A percentile compares a stretch with the other conserved stretches of the same genome.
These are phyloP conservation scores for Senna siamea DNA, from an alignment of 306 rosid species.

Conservation along the genomic window DNA sequence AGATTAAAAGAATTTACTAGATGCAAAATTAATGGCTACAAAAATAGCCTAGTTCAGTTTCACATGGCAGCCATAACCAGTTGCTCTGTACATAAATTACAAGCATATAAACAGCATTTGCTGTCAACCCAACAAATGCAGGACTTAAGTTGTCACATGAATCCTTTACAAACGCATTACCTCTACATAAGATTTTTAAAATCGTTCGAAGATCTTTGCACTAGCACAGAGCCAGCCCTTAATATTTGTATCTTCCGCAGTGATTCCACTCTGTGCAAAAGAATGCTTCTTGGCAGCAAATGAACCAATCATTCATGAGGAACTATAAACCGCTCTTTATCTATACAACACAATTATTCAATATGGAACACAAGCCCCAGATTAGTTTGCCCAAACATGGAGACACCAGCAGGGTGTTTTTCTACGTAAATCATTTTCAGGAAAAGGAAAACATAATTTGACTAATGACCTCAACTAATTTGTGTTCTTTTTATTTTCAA, in stretches of 20 bases:
- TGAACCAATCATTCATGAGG: slow-evolving; percentile 47
- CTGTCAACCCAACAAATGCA: slow-evolving; percentile 49
- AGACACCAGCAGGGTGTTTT: slow-evolving; percentile 42
- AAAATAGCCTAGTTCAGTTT: slow-evolving; percentile 45
- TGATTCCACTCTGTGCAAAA: slow-evolving; percentile 50
- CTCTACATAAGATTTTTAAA: slow-evolving; percentile 27
- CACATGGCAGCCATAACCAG: slow-evolving; percentile 46
- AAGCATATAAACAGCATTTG: slow-evolving; percentile 49
- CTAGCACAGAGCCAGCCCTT: slow-evolving; percentile 24
- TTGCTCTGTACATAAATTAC: slow-evolving; percentile 59
- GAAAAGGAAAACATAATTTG: slow-evolving; percentile 18
- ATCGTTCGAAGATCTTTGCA: slow-evolving; percentile 45
- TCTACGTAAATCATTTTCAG: slow-evolving; percentile 42
- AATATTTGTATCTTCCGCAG: slow-evolving; percentile 15
- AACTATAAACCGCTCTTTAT: slow-evolving; percentile 44
- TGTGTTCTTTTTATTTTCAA: slow-evolving; percentile 61
- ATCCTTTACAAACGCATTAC: slow-evolving; percentile 23
- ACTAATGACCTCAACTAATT: slow-evolving; percentile 24
- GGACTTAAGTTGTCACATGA: slow-evolving; percentile 41
- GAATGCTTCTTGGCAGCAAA: slow-evolving; percentile 57
- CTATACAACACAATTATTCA: slow-evolving; percentile 27
- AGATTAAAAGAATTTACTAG: slow-evolving; percentile 48
- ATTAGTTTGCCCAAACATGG: slow-evolving; percentile 45
- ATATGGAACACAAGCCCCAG: slow-evolving; percentile 35
- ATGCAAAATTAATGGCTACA: slow-evolving; percentile 41